Base-by-base conservation (phyloP, 2,329 filamentous ascomycete genomes). In the Tothia fuscella region DNA sequence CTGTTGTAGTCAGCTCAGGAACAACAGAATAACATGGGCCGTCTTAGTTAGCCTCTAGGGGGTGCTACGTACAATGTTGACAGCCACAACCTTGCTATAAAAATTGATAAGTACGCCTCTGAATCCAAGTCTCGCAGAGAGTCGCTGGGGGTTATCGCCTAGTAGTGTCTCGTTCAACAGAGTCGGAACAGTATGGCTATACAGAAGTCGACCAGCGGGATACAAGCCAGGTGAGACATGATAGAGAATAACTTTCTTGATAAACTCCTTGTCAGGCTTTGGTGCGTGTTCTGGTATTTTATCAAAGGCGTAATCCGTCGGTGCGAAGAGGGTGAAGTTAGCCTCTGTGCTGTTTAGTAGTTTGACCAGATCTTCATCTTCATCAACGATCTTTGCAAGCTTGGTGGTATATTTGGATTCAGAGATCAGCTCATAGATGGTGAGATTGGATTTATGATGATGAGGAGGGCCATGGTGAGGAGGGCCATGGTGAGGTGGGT, bases 261-360 rank as follows among this genome's bases (percentile, higher is more conserved):
- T 57, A 34, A 78, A 62, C 51, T 89, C 78, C 59, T 85, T 80
- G 43, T 72, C 71, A 4, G 78, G 79, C 62, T 84, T 77, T 52
- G 58, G 61, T 40, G 61, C 64, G 45, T 72, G 61, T 47, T 72
- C 60, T 1, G 71, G 71, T 39, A 77, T 68, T 61, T 72, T 74
- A 45, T 80, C 74, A 51, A 95, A 89, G 0, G 86, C 86, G 38
- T 70, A 65, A 56, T 94, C 76, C 1, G 74, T 77, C 0, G 88
- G 88, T 2, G 83, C 82, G 53, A 94, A 93, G 38, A 91, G 61
- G 1, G 88, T 94, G 54, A 80, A 76, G 59, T 89, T 88, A 17
- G 73, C 67, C 26, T 72, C 63, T 2, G 83, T 89, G 53, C 74
- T 73, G 62, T 93, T 91, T 21, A 95, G 72, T 3, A 78, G 58